A percentile compares a stretch with the other conserved stretches of the same genome.
These are phyloP conservation scores for Macrophomina pseudophaseolina DNA, from an alignment of 2,329 filamentous ascomycete genomes.

Conservation along the genomic window DNA sequence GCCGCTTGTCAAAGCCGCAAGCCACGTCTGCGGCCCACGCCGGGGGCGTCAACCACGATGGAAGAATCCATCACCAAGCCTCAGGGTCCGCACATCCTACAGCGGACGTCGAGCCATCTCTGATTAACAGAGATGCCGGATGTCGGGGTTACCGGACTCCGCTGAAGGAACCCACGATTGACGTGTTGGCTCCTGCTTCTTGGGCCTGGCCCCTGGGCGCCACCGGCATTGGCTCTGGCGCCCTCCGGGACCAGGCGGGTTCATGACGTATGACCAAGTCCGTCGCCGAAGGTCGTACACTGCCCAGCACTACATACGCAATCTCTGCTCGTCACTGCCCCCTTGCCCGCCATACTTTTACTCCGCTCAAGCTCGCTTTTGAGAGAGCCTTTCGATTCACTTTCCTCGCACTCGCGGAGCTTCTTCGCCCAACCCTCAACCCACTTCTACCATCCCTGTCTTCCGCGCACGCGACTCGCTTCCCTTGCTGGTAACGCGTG, in stretches of 20 bases:
- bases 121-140: not conserved
- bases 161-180: not conserved
- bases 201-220: not conserved
- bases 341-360: slow-evolving; percentile 10
- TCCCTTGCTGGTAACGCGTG: not conserved
- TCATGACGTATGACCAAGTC: slow-evolving; percentile 7
- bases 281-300: not conserved
- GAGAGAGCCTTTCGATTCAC: not conserved
- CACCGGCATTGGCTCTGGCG: not conserved
- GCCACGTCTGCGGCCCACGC: slow-evolving; percentile 13
- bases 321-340: slow-evolving; percentile 16
- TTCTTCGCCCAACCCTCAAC: not conserved
- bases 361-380: not conserved
- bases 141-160: slow-evolving; percentile 11
- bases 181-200: slow-evolving; percentile 3
- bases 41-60: not conserved
- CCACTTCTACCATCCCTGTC: not conserved
- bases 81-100: slow-evolving; percentile 9
- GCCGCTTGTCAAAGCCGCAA: slow-evolving; percentile 16
- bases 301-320: slow-evolving; percentile 24
- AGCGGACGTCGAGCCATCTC: not conserved
- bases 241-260: slow-evolving; percentile 20
- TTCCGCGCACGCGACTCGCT: slow-evolving; percentile 18
- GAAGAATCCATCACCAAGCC: not conserved
- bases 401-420: not conserved